Percentiles rank a stretch among this genome's conserved stretches.
Conservation (phyloP, 179 eudicot species). For the Amaranthus tricolor region DNA sequence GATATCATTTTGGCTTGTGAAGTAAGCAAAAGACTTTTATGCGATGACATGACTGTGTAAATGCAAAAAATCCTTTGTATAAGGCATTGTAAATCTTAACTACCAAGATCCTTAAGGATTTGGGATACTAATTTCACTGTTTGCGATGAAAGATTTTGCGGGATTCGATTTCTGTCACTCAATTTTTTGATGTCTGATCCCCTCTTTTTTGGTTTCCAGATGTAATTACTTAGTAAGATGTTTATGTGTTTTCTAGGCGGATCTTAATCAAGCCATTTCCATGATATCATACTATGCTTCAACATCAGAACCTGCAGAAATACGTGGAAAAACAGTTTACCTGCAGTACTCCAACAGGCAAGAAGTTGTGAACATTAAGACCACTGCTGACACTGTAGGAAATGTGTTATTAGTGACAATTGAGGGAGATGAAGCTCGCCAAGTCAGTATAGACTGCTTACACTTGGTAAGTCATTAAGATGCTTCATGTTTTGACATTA, state of each 20-base stretch:
- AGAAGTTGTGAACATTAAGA: constrained; percentile 98
- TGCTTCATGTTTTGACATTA: constrained; percentile 32
- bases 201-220: too few relatives aligned
- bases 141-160: not conserved
- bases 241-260: constrained; percentile 51
- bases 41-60: not conserved
- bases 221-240: constrained; percentile 7
- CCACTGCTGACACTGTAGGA: constrained; percentile 93
- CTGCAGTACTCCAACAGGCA: constrained; percentile 97
- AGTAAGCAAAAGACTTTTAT: not conserved
- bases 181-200: too few relatives aligned
- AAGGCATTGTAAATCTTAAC: too few relatives aligned
- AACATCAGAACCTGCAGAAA: constrained; percentile 97
- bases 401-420: constrained; percentile 93
- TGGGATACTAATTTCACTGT: not conserved
- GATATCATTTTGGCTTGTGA: not conserved
- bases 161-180: not conserved
- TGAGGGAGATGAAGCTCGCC: constrained; percentile 96
- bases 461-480: constrained; percentile 78
- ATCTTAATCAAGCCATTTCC: constrained; percentile 93
- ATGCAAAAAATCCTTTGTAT: not conserved
- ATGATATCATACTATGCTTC: constrained; percentile 99
- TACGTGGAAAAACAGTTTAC: constrained; percentile 98
- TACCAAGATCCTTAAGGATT: not conserved
- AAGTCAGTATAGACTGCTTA: constrained; percentile 95